phyloP scores from a whole-genome alignment of 768 basidiomycete genomes.

The Calocera viscosa region DNA sequence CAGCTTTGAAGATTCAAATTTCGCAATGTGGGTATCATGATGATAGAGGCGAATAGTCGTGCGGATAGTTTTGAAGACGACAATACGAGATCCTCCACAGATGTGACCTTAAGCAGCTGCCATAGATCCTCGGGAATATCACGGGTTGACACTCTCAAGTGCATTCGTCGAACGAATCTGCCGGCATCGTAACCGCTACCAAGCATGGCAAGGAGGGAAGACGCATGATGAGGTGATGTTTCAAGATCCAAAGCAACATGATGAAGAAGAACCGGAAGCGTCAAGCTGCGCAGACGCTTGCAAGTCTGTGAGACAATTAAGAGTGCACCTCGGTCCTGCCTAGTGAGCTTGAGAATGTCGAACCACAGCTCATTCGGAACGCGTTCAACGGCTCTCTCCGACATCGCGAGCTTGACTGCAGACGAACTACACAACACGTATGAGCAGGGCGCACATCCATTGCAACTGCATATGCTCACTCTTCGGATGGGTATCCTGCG shows the following conservation, averaged over 20 bases:
- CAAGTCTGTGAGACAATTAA: neutral
- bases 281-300: neutral
- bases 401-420: neutral
- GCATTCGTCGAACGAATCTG: neutral
- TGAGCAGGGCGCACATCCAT: too few species aligned
- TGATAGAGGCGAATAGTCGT: neutral
- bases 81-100: neutral
- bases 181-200: neutral
- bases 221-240: neutral
- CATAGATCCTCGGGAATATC: neutral
- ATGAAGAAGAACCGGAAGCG: neutral
- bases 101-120: neutral
- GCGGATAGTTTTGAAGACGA: neutral
- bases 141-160: neutral
- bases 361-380: conserved; percentile 2
- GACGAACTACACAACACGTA: too few species aligned
- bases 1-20: neutral
- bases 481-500: too few species aligned
- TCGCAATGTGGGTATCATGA: neutral
- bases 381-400: neutral
- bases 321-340: neutral
- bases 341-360: neutral
- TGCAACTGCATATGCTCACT: too few species aligned
- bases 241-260: neutral
- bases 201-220: neutral